phyloP scores from a whole-genome alignment of 805 yeast species.

The Pichia gijzeniarum region DNA sequence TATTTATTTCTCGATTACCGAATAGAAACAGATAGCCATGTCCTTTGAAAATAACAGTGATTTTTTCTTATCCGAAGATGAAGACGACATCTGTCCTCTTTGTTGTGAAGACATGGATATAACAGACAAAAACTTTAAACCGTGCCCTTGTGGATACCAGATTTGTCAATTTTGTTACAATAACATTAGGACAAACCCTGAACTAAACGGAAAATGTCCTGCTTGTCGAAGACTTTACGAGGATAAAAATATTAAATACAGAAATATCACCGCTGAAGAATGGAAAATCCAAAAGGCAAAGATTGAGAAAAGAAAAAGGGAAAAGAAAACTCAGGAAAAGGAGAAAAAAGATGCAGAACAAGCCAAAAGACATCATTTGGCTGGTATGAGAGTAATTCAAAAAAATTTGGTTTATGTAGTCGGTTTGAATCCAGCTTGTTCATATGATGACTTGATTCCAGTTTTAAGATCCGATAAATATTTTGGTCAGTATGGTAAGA shows the following conservation, averaged over 20 bases:
- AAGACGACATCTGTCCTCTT: constrained; percentile 81
- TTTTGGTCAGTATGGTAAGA: constrained; percentile 98
- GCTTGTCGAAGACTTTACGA: constrained; percentile 94
- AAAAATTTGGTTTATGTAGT: constrained; percentile 95
- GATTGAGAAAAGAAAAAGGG: constrained; percentile 74
- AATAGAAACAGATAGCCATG: constrained; percentile 7
- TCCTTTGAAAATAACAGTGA: constrained; percentile 33
- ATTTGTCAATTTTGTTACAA: constrained; percentile 98
- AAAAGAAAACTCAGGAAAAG: constrained; percentile 78
- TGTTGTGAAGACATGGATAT: constrained; percentile 98
- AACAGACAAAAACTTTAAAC: constrained; percentile 91
- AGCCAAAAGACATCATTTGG: constrained; percentile 77
- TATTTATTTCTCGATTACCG: too few relatives aligned
- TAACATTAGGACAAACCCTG: constrained; percentile 92
- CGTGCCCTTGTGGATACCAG: constrained; percentile 99
- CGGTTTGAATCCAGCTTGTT: constrained; percentile 83
- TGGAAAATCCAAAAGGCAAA: constrained; percentile 74
- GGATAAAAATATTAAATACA: constrained; percentile 88
- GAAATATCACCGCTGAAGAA: constrained; percentile 78
- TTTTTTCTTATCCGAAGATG: constrained; percentile 59
- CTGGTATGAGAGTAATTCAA: constrained; percentile 98
- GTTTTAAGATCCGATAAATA: constrained; percentile 83
- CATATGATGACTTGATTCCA: constrained; percentile 79
- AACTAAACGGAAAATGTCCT: constrained; percentile 93
- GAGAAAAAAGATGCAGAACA: constrained; percentile 88